A percentile compares a stretch with the other conserved stretches of the same genome.
Evolutionary conservation across 306 rosid genomes (phyloP).

Genomic region (Castanea mollissima): DNA sequence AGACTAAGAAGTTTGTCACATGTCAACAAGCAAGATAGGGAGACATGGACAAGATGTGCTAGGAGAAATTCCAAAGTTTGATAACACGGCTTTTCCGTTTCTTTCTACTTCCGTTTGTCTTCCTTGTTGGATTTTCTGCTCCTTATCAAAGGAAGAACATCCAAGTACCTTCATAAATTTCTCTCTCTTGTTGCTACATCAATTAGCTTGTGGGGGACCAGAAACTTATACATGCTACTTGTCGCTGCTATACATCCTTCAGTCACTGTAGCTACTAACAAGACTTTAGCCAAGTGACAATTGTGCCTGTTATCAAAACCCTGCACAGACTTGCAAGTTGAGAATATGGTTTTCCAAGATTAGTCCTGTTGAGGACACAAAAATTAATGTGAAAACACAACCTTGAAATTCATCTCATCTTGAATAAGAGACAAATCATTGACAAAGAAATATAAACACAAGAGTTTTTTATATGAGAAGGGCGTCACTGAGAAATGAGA

Average conservation of each 20-base stretch:
- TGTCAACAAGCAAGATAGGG: slow-evolving; percentile 43
- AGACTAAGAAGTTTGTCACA: slow-evolving; percentile 41
- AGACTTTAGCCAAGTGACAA: slow-evolving; percentile 13
- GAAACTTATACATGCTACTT: slow-evolving; percentile 31
- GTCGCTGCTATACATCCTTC: slow-evolving; percentile 35
- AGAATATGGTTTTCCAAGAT: slow-evolving; percentile 7
- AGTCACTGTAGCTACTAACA: slow-evolving; percentile 34
- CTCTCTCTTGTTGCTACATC: slow-evolving; percentile 23
- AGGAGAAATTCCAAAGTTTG: slow-evolving; percentile 42
- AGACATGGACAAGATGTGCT: slow-evolving; percentile 66
- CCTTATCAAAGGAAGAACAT: slow-evolving; percentile 35
- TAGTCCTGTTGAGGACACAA: neutral
- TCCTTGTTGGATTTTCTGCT: slow-evolving; percentile 40
- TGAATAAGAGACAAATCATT: neutral
- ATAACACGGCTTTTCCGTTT: slow-evolving; percentile 35
- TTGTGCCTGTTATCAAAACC: slow-evolving; percentile 9
- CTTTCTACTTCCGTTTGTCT: slow-evolving; percentile 42
- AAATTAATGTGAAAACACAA: neutral
- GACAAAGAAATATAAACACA: neutral
- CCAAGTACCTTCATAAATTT: slow-evolving; percentile 19
- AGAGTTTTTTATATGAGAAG: neutral
- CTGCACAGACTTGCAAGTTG: slow-evolving; percentile 6
- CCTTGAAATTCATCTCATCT: neutral
- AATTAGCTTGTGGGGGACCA: slow-evolving; percentile 40
- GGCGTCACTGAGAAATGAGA: no score